Percentiles rank a stretch among this genome's conserved stretches.
phyloP scores from a whole-genome alignment of 345 rosid species.

The Eucalyptus regnans region DNA sequence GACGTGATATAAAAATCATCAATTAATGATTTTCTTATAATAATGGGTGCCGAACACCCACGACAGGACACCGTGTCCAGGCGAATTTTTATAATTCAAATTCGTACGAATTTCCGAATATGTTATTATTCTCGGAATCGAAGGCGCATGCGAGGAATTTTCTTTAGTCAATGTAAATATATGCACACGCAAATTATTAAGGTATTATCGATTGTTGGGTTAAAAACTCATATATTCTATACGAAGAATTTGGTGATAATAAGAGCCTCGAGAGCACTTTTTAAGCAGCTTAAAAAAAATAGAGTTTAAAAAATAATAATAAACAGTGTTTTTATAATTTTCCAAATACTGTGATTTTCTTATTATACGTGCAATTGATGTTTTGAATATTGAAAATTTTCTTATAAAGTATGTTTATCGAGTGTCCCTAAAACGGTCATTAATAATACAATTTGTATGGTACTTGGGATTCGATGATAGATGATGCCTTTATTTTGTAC shows the following conservation, averaged over 20 bases:
- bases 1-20: not conserved
- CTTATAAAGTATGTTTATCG: not conserved
- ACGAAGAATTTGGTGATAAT: not conserved
- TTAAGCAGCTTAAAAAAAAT: not conserved
- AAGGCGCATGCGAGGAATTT: not conserved
- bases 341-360: not conserved
- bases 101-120: not conserved
- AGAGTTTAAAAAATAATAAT: not conserved
- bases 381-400: no score
- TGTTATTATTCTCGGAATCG: not conserved
- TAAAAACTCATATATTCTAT: not conserved
- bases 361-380: not conserved
- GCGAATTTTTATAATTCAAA: not conserved
- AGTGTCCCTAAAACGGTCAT: not conserved
- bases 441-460: not conserved
- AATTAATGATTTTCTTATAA: not conserved
- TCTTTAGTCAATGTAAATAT: not conserved
- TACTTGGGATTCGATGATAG: not conserved
- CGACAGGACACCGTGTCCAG: not conserved
- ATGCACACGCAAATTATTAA: not conserved
- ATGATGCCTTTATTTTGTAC: not conserved
- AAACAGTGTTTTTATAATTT: no score
- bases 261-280: rapidly evolving
- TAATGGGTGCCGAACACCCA: not conserved
- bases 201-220: not conserved